Base-by-base conservation (phyloP, 306 rosid genomes). In the Castanospermum australe region DNA sequence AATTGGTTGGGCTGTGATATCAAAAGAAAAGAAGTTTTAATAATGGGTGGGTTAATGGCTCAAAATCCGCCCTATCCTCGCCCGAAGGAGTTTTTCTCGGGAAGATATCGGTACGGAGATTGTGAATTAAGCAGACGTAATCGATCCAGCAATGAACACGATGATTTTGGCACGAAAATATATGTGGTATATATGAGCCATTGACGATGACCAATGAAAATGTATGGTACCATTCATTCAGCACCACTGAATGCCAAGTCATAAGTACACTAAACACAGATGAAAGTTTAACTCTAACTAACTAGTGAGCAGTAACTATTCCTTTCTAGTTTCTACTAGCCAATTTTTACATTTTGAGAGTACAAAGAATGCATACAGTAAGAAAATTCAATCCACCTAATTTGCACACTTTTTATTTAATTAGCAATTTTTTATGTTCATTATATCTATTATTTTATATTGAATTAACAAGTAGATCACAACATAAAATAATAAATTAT, bases 81-180 rank as follows among this genome's bases (percentile, higher is more conserved):
- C 24, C 30, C 24, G 25, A 24, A 24, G 21, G 28, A 30, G 45
- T 4, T 7, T 24, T 28, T 45, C 9, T 75, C 17, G 38, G 47
- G 60, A 78, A 67, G 17, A 54, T 42, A 55, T 41, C 25, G 13
- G 25, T 41, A 41, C 57, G 59, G 24, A 61, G 73, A 44, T 50
- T 41, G 57, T 47, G 61, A 38, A 61, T 42, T 6, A 35, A 60
- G 39, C 72, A 61, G 42, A 38, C 12, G 21, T 36, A 54, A 64
- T 28, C 33, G 7, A 71, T 61, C 67, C 67, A 9, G 44, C 61
- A 20, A 33, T 28, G 51, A 41, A 63, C 60, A 60, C 64, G 67
- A 55, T 75, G 75, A 74, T 74, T 74, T 45, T 25, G 44, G 75
- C 84, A 54, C 71, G 76, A 74, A 81, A 74, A 74, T 74, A 55